Evolutionary conservation across 192 early-diverging fungal species (phyloP).

Genomic region (Coemansia sp.): DNA sequence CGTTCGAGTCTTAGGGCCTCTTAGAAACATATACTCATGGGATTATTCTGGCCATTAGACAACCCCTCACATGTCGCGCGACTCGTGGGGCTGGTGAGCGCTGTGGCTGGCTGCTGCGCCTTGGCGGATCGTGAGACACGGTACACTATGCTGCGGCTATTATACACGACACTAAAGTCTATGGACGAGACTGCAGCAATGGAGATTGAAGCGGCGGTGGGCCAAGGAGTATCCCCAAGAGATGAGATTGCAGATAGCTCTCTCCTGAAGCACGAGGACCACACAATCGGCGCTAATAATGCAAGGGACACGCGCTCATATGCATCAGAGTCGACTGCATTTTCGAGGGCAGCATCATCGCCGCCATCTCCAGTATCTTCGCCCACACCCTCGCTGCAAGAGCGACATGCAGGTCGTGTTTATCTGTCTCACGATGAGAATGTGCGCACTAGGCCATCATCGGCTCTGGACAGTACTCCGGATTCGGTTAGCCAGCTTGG

Average conservation of each 20-base stretch:
- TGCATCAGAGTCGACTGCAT: constrained; percentile 52
- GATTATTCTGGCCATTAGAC: constrained; percentile 46
- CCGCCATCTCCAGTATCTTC: constrained; percentile 13
- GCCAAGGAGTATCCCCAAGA: not conserved
- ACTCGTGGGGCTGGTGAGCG: constrained; percentile 31
- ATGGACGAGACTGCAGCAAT: constrained; percentile 34
- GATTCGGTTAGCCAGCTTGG: constrained; percentile 39
- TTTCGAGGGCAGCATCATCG: constrained; percentile 39
- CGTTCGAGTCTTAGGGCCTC: not conserved
- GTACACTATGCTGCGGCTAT: constrained; percentile 26
- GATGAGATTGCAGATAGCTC: not conserved
- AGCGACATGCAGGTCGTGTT: not conserved
- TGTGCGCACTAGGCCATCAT: constrained; percentile 18
- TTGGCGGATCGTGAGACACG: constrained; percentile 43
- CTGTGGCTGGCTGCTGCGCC: constrained; percentile 41
- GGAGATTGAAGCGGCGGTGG: constrained; percentile 14
- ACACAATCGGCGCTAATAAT: constrained; percentile 11
- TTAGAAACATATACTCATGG: constrained; percentile 15
- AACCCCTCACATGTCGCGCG: constrained; percentile 15
- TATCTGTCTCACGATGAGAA: not conserved
- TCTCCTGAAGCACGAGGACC: constrained; percentile 6
- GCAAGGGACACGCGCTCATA: constrained; percentile 41
- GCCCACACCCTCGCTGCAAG: constrained; percentile 6
- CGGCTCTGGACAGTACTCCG: constrained; percentile 29
- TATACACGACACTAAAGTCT: constrained; percentile 35